Evolutionary conservation across 495 filamentous ascomycete species (phyloP).

Genomic region (Penicillium roqueforti): DNA sequence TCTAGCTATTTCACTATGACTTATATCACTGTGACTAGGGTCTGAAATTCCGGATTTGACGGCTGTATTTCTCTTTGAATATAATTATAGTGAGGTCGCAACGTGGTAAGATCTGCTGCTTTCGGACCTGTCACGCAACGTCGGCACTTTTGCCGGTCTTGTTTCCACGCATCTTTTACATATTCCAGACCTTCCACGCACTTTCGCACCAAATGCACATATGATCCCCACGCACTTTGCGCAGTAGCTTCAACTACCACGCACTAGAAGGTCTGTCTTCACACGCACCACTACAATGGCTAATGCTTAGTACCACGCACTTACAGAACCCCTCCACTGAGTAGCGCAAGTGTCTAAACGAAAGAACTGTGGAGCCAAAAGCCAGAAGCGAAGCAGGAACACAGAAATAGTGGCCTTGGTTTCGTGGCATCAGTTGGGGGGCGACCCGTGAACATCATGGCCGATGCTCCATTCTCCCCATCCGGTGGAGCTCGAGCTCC

Average conservation of each 20-base stretch:
- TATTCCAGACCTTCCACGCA: neutral
- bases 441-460: constrained; percentile 34
- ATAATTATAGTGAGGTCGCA: neutral
- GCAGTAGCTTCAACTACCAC: neutral
- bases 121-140: constrained; percentile 1
- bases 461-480: constrained; percentile 43
- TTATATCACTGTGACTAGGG: neutral
- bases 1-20: neutral
- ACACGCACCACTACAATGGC: neutral
- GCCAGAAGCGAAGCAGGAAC: neutral
- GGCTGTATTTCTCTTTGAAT: neutral
- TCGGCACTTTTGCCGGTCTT: neutral
- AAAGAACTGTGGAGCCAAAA: neutral
- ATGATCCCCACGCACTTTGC: neutral
- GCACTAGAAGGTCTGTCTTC: neutral
- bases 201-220: too few species aligned
- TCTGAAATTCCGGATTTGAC: neutral
- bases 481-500: constrained; percentile 46
- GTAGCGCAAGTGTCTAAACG: neutral
- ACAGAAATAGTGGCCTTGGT: neutral
- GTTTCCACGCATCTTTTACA: neutral
- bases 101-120: neutral
- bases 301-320: neutral
- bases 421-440: constrained; percentile 10
- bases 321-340: neutral